These are phyloP conservation scores for Populus euphratica DNA, from an alignment of 345 rosid genomes.

Conservation along the genomic window DNA sequence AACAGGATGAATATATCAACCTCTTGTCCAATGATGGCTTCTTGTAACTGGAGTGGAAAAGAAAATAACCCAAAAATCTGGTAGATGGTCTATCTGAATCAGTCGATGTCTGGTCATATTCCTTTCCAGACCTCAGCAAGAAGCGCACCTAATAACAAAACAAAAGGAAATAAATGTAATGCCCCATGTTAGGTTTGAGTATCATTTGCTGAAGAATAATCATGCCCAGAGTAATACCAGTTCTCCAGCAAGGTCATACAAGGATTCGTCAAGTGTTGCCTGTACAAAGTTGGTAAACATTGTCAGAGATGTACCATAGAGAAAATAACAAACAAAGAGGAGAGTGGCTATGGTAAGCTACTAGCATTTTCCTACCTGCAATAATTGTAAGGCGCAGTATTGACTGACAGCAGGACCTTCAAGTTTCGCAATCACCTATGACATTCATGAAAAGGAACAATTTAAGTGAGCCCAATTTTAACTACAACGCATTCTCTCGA, in stretches of 20 bases:
- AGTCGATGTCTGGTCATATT: slow-evolving; percentile 64
- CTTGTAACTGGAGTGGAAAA: slow-evolving; percentile 70
- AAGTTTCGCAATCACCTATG: slow-evolving; percentile 90
- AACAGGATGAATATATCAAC: slow-evolving; percentile 31
- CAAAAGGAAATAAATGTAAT: slow-evolving; percentile 6
- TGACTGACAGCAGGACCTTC: slow-evolving; percentile 99
- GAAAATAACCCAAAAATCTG: slow-evolving; percentile 79
- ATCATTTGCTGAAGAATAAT: slow-evolving; percentile 10
- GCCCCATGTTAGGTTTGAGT: slow-evolving; percentile 5
- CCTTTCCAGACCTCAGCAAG: slow-evolving; percentile 95
- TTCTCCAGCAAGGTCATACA: slow-evolving; percentile 99
- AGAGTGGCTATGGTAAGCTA: neutral
- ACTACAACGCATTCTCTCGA: neutral
- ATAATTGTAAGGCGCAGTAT: slow-evolving; percentile 85
- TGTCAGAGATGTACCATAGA: slow-evolving; percentile 17
- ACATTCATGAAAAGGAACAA: slow-evolving; percentile 14
- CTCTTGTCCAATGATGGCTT: slow-evolving; percentile 72
- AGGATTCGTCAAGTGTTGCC: slow-evolving; percentile 95
- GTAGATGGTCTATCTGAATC: slow-evolving; percentile 81
- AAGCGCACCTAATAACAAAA: slow-evolving; percentile 71
- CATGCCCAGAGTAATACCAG: slow-evolving; percentile 49
- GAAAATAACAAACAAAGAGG: neutral
- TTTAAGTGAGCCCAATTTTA: neutral
- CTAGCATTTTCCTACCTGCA: slow-evolving; percentile 53
- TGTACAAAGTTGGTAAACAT: slow-evolving; percentile 33